Base-by-base conservation (phyloP, 257 asterid genomes). In the Solanum sitiens region DNA sequence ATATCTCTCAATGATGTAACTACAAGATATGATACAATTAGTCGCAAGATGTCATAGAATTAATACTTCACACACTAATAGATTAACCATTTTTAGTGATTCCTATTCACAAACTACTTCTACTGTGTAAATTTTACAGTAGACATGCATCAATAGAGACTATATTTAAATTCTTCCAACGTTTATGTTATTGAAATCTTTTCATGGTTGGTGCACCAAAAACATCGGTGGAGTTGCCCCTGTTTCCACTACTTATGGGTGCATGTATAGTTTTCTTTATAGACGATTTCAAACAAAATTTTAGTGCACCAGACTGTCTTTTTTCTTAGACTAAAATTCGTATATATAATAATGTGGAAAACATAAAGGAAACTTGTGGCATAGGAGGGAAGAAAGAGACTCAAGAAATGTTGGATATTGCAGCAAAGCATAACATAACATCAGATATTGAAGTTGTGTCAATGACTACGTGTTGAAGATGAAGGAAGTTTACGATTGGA, bases 171-270 rank as follows among this genome's bases (percentile, higher is more conserved):
- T 93, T 40, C 61, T 83, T 20, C 95, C 97, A 2, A 88, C 93
- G 87, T 13, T 94, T 40, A 63, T 65, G 56, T 73, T 93, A 50
- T 70, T 94, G 76, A 93, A 92, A 86, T 87, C 94, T 94, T 79
- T 83, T 93, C 20, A 33, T 91, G 91, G 93, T 94, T 23, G 97
- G 97, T n/a, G 94, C 87, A 12, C 94, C 97, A 4, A 93, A 91
- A 5, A 91, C 93, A 89, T 93, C 95, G 11, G 88, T 91, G 4
- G 97, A 94, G 83, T 63, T 94, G 11, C 93, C 94, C 0, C 90
- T 85, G 4, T 92, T 92, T 67, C 90, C 94, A 11, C 42, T 94
- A 6, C 61, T 94, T 21, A 0, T n/a, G 27, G 98, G 96, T 89
- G 79, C 84, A 90, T 35, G 23, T 2, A 9, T 35, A 21, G 5